Evolutionary conservation across 306 rosid species (phyloP).

Genomic region (Ceratonia siliqua): DNA sequence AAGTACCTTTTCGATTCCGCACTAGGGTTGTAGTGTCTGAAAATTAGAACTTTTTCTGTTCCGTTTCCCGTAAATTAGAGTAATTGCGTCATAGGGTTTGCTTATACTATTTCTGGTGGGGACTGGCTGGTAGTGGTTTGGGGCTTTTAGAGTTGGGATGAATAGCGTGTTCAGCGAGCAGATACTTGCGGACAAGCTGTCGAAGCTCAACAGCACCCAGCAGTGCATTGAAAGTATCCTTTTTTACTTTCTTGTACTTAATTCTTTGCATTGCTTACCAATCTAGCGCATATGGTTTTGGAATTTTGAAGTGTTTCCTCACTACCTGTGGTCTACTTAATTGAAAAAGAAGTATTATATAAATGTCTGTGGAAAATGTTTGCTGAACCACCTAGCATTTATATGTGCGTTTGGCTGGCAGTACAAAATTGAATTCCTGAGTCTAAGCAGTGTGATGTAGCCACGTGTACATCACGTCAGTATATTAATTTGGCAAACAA

Average conservation of each 20-base stretch:
- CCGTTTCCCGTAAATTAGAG: conserved; percentile 4
- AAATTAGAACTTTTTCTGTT: neutral
- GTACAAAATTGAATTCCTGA: neutral
- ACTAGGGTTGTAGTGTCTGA: conserved; percentile 23
- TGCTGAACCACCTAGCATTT: neutral
- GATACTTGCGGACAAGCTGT: conserved; percentile 81
- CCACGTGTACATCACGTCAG: neutral
- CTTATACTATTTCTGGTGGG: conserved; percentile 3
- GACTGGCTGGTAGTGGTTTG: conserved; percentile 29
- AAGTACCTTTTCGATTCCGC: conserved; percentile 13
- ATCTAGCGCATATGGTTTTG: neutral
- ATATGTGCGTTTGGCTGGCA: neutral
- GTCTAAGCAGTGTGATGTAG: conserved; percentile 13
- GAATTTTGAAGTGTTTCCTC: neutral
- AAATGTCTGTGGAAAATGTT: neutral
- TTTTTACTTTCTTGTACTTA: neutral
- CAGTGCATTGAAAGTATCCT: conserved; percentile 89
- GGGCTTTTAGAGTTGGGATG: conserved; percentile 50
- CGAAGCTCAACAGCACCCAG: conserved; percentile 90
- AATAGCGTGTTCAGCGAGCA: conserved; percentile 75
- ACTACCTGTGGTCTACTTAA: neutral
- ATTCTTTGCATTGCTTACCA: conserved; percentile 24
- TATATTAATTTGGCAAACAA: neutral
- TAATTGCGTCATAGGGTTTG: conserved; percentile 31
- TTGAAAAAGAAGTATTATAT: neutral